Percentiles rank a stretch among this genome's conserved stretches.
These are phyloP conservation scores for Tylopilus subfusipes DNA, from an alignment of 768 basidiomycete genomes.

Conservation along the genomic window DNA sequence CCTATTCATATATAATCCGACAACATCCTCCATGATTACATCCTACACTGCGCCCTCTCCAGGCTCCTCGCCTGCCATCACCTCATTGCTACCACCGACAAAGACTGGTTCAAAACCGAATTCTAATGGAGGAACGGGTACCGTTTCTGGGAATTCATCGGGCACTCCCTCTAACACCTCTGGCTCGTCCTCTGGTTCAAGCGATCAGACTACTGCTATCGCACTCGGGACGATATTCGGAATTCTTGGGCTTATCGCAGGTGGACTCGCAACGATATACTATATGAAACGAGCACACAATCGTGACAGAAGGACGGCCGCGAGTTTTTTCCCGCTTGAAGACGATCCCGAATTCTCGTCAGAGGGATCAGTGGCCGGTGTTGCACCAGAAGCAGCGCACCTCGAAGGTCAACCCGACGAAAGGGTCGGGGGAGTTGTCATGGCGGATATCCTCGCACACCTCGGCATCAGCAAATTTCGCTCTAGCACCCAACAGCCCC, in stretches of 20 bases:
- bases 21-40: conserved; percentile 38
- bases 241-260: conserved; percentile 49
- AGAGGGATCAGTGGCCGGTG: conserved; percentile 2
- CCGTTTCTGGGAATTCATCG: conserved; percentile 5
- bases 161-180: conserved; percentile 16
- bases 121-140: conserved; percentile 6
- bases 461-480: conserved; percentile 22
- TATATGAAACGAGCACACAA: conserved; percentile 39
- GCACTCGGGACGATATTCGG: conserved; percentile 63
- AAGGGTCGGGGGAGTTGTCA: neutral
- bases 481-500: conserved; percentile 19
- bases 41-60: conserved; percentile 37
- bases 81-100: conserved; percentile 35
- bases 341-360: conserved; percentile 18
- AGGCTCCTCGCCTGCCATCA: conserved; percentile 26
- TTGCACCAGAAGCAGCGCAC: conserved; percentile 4
- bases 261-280: conserved; percentile 40
- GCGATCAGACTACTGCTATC: conserved; percentile 42
- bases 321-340: conserved; percentile 20
- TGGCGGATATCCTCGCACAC: conserved; percentile 20
- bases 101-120: conserved; percentile 26
- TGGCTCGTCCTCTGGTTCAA: conserved; percentile 16
- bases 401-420: conserved; percentile 4
- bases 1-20: conserved; percentile 51
- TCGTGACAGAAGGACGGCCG: neutral